A percentile compares a stretch with the other conserved stretches of the same genome.
Evolutionary conservation across 805 yeast genomes (phyloP).

Genomic region (Suhomyces tanzawaensis): DNA sequence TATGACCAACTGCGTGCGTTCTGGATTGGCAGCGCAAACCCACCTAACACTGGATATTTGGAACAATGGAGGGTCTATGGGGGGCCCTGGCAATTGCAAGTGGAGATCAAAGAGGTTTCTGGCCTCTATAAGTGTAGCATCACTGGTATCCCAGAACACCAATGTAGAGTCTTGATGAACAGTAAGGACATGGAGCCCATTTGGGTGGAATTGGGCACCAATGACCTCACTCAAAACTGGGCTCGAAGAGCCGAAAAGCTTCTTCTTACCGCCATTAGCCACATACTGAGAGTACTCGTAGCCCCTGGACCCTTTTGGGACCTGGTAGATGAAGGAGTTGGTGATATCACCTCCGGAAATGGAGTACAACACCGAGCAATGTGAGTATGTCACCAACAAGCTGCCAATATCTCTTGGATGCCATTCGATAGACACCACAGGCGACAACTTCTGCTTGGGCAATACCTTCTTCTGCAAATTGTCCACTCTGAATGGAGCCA

Average conservation of each 20-base stretch:
- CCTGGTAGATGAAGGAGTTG: constrained; percentile 54
- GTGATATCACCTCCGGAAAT: constrained; percentile 59
- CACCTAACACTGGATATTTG: constrained; percentile 60
- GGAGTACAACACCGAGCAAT: constrained; percentile 67
- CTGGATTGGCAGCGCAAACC: constrained; percentile 81
- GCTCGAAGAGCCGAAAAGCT: constrained; percentile 37
- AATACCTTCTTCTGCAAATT: constrained; percentile 64
- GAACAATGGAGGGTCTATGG: constrained; percentile 23
- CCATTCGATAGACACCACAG: constrained; percentile 67
- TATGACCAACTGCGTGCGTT: constrained; percentile 68
- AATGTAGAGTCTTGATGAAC: constrained; percentile 79
- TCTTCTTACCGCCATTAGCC: constrained; percentile 40
- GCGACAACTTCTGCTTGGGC: constrained; percentile 57
- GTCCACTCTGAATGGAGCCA: constrained; percentile 65
- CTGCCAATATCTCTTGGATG: constrained; percentile 90
- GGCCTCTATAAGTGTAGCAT: constrained; percentile 72
- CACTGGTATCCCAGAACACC: constrained; percentile 89
- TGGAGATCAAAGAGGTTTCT: constrained; percentile 66
- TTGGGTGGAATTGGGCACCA: constrained; percentile 84
- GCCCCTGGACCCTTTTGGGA: constrained; percentile 71
- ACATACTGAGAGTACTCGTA: constrained; percentile 28
- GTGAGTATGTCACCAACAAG: constrained; percentile 68
- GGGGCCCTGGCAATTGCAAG: constrained; percentile 53
- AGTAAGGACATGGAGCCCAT: constrained; percentile 80
- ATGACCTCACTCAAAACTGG: constrained; percentile 30